Evolutionary conservation across 2,329 filamentous ascomycete genomes (phyloP), one percentile per base, ranked within the genome.

Genomic region (Teratosphaeria pseudoeucalypti): DNA sequence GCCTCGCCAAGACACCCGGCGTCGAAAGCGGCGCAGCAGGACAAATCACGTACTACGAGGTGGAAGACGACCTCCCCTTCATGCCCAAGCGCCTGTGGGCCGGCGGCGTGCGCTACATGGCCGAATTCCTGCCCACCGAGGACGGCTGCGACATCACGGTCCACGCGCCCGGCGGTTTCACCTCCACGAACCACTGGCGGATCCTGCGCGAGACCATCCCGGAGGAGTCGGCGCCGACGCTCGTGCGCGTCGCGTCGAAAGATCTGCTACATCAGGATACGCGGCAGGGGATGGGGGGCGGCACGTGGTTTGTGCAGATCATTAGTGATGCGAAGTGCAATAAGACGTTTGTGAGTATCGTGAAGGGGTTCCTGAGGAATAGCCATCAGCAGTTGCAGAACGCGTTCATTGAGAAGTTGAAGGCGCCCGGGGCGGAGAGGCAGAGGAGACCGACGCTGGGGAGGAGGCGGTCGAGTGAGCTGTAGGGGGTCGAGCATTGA

Each of bases 61-160:
- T 72, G 23, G 69, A 71, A 61, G 70, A 72, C 63, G 69, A 70
- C n/a, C 66, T 72, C 0, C 66, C 69, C 2, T 73, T 73, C 64
- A 70, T 73, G 19, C 71, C 71, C 3, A 71, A 68, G 59, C 62
- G 62, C 23, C 64, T 73, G 1, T 73, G 71, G 71, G 60, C 56
- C 32, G 71, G 71, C 37, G 66, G 69, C 16, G 70, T 72, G 10
- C 65, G 58, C 52, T 73, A 73, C 61, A 64, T 60, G 1, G 70
- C 70, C 19, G 66, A 70, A 53, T 73, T 68, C 60, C 49, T 67
- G 5, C 66, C 66, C 0, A 62, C 60, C 26, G 59, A 60, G 12
- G 66, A 72, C 34, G 71, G 71, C 52, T 73, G 71, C 63, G 67
- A 71, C 59, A 72, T 73, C 62, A 70, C 67, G 11, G 65, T 54